These are phyloP conservation scores for Penicillium soppii DNA, from an alignment of 495 filamentous ascomycete species.

Conservation along the genomic window DNA sequence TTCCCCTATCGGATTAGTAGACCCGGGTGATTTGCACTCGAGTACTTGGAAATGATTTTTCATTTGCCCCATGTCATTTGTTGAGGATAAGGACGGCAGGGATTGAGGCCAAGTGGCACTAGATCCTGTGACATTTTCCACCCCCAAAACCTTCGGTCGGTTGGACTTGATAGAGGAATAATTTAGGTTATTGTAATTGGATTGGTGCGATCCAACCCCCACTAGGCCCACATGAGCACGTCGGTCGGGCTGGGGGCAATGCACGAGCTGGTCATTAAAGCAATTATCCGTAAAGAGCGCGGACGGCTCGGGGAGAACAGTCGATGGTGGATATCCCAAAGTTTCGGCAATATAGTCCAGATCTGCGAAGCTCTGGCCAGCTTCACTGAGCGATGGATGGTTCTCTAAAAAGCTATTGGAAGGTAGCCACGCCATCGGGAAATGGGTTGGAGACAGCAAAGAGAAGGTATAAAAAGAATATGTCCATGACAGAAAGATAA, in stretches of 20 bases:
- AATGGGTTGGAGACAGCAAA: background rate
- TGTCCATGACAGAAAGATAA: background rate
- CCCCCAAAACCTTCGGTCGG: background rate
- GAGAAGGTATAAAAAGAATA: background rate
- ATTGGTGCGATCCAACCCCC: background rate
- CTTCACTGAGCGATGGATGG: background rate
- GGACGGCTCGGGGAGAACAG: background rate
- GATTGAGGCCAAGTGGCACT: background rate
- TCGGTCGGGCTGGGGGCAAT: background rate
- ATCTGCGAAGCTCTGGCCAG: background rate
- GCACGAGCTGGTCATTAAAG: background rate
- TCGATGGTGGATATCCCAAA: background rate
- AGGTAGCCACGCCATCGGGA: background rate
- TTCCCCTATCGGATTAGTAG: background rate
- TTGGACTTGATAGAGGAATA: background rate
- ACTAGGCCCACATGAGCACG: background rate
- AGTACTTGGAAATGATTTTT: background rate
- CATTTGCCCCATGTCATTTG: background rate
- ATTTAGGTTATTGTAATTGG: background rate
- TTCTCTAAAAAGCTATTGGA: background rate
- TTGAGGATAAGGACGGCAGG: background rate
- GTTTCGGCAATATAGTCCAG: background rate
- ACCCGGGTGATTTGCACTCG: background rate
- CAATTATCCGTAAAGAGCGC: background rate
- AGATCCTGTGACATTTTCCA: background rate